Conservation (phyloP, 225 moss, liverwort and hornwort genomes). For the Ulota crispa region DNA sequence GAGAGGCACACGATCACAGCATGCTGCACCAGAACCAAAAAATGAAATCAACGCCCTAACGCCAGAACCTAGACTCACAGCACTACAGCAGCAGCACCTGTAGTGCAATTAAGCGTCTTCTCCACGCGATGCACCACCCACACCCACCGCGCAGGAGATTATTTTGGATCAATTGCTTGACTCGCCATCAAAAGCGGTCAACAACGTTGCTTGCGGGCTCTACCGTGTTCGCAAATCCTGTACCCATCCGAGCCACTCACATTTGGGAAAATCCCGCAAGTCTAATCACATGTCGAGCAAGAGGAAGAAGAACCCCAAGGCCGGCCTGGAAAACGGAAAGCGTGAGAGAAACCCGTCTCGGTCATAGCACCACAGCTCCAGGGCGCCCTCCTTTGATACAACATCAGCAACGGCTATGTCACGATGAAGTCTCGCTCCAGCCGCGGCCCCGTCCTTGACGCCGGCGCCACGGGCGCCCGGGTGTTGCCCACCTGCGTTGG, state of each 20-base stretch:
- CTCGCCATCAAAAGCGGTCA: constrained; percentile 17
- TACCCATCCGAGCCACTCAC: constrained; percentile 22
- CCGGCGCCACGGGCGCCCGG: constrained; percentile 74
- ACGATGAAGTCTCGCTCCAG: constrained; percentile 64
- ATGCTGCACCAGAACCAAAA: constrained; percentile 35
- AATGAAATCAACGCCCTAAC: constrained; percentile 34
- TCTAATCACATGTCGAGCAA: constrained; percentile 12
- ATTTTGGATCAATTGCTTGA: constrained; percentile 37
- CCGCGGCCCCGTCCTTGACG: constrained; percentile 71
- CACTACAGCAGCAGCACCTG: constrained; percentile 26
- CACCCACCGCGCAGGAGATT: constrained; percentile 29
- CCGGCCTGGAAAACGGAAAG: constrained; percentile 14
- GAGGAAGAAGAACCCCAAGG: background rate
- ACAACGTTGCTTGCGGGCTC: constrained; percentile 22
- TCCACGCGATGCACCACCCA: constrained; percentile 20
- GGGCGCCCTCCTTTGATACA: background rate
- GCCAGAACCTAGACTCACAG: constrained; percentile 33
- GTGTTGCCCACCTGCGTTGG: constrained; percentile 62
- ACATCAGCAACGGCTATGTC: background rate
- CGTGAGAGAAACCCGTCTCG: background rate
- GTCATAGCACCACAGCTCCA: background rate
- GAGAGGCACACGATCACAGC: constrained; percentile 10
- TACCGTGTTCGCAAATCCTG: constrained; percentile 12
- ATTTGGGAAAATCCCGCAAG: constrained; percentile 11
- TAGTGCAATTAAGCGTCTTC: constrained; percentile 18